These are phyloP conservation scores for Stephanodiscus triporus DNA, from an alignment of 108 stramenopile genomes.

Conservation along the genomic window DNA sequence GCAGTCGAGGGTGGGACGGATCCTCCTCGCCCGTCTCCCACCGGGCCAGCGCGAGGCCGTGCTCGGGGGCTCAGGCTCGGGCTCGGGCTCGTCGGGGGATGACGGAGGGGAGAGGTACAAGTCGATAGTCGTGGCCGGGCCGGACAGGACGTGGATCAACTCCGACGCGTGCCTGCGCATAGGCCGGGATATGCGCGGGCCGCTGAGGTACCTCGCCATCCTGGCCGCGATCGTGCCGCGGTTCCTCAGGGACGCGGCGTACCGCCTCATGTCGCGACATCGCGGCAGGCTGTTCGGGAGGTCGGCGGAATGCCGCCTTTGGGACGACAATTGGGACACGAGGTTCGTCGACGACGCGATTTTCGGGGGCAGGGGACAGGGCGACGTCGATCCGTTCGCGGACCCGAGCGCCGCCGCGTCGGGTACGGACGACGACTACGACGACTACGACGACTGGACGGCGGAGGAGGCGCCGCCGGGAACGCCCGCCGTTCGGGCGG, in stretches of 20 bases:
- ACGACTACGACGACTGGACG: conserved; percentile 3
- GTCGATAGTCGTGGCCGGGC: conserved; percentile 41
- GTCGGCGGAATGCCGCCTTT: conserved; percentile 63
- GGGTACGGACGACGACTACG: conserved; percentile 9
- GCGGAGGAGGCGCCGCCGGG: conserved; percentile 6
- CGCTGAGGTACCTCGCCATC: conserved; percentile 48
- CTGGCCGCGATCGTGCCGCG: conserved; percentile 43
- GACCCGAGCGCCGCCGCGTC: conserved; percentile 29
- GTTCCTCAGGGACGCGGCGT: conserved; percentile 60
- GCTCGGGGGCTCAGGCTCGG: background rate
- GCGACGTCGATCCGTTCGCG: conserved; percentile 39
- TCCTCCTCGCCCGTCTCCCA: conserved; percentile 31
- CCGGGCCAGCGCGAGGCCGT: background rate
- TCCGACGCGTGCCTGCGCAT: conserved; percentile 41
- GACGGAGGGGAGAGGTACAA: conserved; percentile 32
- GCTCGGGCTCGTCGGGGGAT: background rate
- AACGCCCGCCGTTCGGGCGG: background rate
- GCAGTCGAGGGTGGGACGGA: conserved; percentile 38
- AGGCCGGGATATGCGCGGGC: conserved; percentile 36
- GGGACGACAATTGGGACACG: conserved; percentile 57
- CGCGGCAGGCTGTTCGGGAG: conserved; percentile 58
- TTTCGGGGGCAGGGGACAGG: conserved; percentile 19
- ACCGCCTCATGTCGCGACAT: conserved; percentile 58
- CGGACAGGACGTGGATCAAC: conserved; percentile 17
- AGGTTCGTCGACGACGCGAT: conserved; percentile 51